A percentile compares a stretch with the other conserved stretches of the same genome.
These are phyloP conservation scores for Citrus cavaleriei DNA, from an alignment of 345 rosid genomes.

Conservation along the genomic window DNA sequence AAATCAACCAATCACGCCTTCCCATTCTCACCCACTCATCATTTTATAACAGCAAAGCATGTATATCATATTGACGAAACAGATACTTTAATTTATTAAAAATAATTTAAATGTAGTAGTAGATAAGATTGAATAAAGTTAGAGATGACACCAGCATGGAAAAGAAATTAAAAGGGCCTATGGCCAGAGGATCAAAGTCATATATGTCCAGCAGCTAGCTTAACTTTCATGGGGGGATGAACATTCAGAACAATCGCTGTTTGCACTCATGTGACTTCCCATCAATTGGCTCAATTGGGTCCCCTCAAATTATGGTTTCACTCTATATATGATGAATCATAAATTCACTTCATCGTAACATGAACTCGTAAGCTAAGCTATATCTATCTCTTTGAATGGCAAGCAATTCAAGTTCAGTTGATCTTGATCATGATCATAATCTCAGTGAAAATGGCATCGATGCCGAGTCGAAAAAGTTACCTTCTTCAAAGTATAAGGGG, in stretches of 20 bases:
- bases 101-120: neutral
- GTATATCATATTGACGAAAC: neutral
- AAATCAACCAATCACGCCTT: constrained; percentile 1
- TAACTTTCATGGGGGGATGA: constrained; percentile 15
- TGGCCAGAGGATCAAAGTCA: too few species aligned
- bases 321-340: neutral
- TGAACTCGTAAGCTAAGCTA: neutral
- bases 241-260: neutral
- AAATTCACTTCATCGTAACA: neutral
- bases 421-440: neutral
- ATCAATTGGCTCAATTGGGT: neutral
- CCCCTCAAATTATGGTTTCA: neutral
- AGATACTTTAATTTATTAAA: neutral
- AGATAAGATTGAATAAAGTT: constrained; percentile 5
- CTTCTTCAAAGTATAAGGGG: constrained; percentile 45
- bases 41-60: too few species aligned
- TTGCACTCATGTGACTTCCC: constrained; percentile 1
- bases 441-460: constrained; percentile 5
- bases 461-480: constrained; percentile 27
- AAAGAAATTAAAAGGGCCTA: too few species aligned
- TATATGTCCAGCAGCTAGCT: neutral
- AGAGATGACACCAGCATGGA: too few species aligned
- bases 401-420: neutral
- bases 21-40: neutral
- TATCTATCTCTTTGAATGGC: neutral